phyloP scores from a whole-genome alignment of 257 asterid genomes.

The Primulina huaijiensis region DNA sequence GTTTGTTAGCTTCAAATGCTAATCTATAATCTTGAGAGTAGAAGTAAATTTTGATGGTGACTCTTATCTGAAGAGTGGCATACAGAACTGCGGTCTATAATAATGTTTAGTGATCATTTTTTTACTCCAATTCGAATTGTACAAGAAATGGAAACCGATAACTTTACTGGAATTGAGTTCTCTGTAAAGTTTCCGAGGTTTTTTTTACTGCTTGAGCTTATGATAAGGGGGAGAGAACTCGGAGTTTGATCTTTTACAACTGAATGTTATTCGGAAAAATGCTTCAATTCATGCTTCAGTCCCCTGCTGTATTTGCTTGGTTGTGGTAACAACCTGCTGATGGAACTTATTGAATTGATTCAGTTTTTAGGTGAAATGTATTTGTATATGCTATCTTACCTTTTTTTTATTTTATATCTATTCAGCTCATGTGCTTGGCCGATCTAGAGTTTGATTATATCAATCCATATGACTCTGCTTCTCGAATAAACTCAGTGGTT shows the following conservation, averaged over 20 bases:
- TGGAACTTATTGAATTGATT: neutral
- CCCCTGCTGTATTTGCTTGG: neutral
- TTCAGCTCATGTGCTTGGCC: conserved; percentile 88
- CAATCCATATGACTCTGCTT: conserved; percentile 84
- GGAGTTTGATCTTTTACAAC: neutral
- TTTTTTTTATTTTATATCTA: conserved; percentile 5
- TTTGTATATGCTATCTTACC: conserved; percentile 1
- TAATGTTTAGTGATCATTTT: neutral
- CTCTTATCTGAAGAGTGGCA: neutral
- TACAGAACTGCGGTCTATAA: neutral
- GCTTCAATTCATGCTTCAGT: neutral
- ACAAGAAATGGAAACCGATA: neutral
- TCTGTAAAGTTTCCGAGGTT: neutral
- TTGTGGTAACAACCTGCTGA: neutral
- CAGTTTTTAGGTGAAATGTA: neutral
- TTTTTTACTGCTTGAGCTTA: neutral
- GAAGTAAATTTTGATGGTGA: neutral
- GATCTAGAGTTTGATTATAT: conserved; percentile 88
- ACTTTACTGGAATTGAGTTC: neutral
- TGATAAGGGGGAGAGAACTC: neutral
- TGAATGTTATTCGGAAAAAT: neutral
- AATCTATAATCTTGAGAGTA: neutral
- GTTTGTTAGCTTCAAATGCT: neutral
- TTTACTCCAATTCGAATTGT: neutral
- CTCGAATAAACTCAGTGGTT: conserved; percentile 68